Base-by-base conservation (phyloP, 2,329 filamentous ascomycete genomes). In the Cercospora zeae-maydis region DNA sequence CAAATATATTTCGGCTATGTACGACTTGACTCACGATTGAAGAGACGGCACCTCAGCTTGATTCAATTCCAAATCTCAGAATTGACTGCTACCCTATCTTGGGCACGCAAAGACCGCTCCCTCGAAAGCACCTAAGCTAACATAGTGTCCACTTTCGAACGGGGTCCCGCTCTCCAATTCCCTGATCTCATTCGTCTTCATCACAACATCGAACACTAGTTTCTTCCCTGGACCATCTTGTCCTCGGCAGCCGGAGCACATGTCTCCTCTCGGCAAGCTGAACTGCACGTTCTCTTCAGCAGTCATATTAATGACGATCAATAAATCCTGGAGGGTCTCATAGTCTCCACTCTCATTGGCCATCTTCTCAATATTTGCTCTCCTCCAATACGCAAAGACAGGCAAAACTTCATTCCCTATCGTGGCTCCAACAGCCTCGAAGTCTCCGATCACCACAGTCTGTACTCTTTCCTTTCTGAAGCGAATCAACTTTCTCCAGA, bases 261-360 rank as follows among this genome's bases (percentile, higher is more conserved):
- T 3, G 9, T 16, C 1, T 3, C 4, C 27, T 31, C 14, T 33
- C 27, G 67, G 67, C 52, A 69, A 19, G 13, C 24, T n/a, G 19
- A 67, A 66, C 2, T 24, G 30, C 1, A 68, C 67, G 36, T 51
- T 51, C 5, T 63, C 56, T 2, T 36, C 21, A 7, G 52, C 60
- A 7, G 63, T 63, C 61, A 70, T 49, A 24, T 69, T 69, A 27
- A 69, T 47, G 14, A 70, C 55, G 10, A 70, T 58, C 51, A 70
- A 55, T 1, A 70, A 56, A 51, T 65, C 62, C 37, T 47, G 31
- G 10, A 33, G 36, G n/a, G 33, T 56, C 31, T 52, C 34, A 5
- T n/a, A 21, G 0, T 56, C 30, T 13, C 39, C 16, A 19, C 59
- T 47, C 7, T 24, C 14, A 5, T 30, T 49, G 19, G 56, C 56